Percentiles rank a stretch among this genome's conserved stretches.
These are phyloP conservation scores for Trapa bicornis DNA, from an alignment of 345 rosid genomes.

Conservation along the genomic window DNA sequence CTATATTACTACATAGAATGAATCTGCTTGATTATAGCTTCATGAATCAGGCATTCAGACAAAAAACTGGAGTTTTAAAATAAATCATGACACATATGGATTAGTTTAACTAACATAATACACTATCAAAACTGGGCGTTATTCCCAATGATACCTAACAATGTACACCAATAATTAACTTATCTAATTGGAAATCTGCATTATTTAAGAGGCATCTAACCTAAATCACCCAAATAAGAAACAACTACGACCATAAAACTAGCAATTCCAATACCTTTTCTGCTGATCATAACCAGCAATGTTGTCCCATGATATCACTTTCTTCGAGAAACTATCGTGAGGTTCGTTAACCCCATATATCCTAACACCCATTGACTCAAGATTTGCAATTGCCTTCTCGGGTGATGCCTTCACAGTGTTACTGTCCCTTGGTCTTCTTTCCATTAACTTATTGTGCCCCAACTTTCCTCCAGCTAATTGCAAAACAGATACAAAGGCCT, in stretches of 20 bases:
- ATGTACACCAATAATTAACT: background rate
- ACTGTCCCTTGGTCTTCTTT: conserved; percentile 32
- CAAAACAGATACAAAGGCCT: conserved; percentile 75
- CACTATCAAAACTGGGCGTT: background rate
- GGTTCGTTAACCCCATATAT: conserved; percentile 63
- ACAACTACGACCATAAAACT: background rate
- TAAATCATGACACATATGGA: background rate
- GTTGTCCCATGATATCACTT: conserved; percentile 74
- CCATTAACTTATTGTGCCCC: conserved; percentile 23
- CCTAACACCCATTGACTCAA: conserved; percentile 78
- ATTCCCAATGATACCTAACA: background rate
- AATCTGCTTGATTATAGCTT: background rate
- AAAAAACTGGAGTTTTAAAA: background rate
- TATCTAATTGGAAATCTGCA: background rate
- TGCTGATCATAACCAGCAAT: conserved; percentile 89
- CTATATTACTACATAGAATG: conserved; percentile 4
- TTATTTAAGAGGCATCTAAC: background rate
- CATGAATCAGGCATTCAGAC: background rate
- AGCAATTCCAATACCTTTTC: conserved; percentile 33
- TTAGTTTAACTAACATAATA: background rate
- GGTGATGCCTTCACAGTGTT: conserved; percentile 22
- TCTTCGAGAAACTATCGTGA: conserved; percentile 20
- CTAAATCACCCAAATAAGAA: background rate
- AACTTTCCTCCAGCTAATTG: conserved; percentile 45
- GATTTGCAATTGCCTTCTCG: conserved; percentile 41